These are phyloP conservation scores for Botrytis paeoniae DNA, from an alignment of 2,329 filamentous ascomycete species.

Conservation along the genomic window DNA sequence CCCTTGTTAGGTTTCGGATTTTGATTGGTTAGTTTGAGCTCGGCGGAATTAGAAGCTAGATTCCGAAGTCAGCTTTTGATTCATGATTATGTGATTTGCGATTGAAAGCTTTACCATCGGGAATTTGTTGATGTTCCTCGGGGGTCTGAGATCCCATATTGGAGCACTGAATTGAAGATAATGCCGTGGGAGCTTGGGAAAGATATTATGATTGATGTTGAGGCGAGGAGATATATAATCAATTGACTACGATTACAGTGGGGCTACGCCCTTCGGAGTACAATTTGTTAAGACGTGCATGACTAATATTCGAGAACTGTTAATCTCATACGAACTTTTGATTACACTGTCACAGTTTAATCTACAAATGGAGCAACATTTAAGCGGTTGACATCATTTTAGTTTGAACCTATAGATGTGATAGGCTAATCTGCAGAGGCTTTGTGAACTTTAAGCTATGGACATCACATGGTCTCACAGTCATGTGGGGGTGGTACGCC, in stretches of 20 bases:
- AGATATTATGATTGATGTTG: background rate
- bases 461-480: background rate
- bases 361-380: background rate
- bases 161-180: background rate
- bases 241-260: background rate
- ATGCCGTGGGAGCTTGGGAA: background rate
- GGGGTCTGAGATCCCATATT: slow-evolving; percentile 14
- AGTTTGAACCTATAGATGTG: background rate
- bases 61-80: slow-evolving; percentile 9
- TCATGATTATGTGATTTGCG: background rate
- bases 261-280: background rate
- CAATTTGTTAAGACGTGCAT: background rate
- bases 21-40: slow-evolving; percentile 24
- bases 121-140: slow-evolving; percentile 16
- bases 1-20: slow-evolving; percentile 19
- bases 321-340: accelerated
- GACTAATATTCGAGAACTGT: background rate
- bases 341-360: background rate
- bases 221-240: background rate
- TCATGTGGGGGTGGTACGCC: too few species aligned
- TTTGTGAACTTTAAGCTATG: background rate
- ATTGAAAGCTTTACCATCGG: slow-evolving; percentile 25
- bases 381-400: background rate
- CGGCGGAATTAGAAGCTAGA: slow-evolving; percentile 26
- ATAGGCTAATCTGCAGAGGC: background rate